Evolutionary conservation across 1,284 basidiomycete species (phyloP), one percentile per base, ranked within the genome.

Genomic region (Leccinum solheimii): DNA sequence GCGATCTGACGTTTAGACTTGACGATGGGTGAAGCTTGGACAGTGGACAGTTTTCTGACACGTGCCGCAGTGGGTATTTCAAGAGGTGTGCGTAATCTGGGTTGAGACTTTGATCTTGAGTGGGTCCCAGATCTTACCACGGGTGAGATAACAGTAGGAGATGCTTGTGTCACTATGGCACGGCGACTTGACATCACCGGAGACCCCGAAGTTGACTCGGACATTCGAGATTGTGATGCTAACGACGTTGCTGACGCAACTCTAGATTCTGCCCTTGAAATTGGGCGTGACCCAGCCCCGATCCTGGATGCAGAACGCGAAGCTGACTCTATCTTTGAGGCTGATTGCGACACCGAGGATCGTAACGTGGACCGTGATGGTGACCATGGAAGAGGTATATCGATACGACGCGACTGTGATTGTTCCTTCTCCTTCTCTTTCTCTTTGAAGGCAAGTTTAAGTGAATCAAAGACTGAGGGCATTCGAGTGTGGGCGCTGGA

Each of bases 331-430:
- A 27, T 52, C 51, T 63, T 61, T 14, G 72, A 71, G 21, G 56
- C 40, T 5, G 68, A 45, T 21, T 56, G 65, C 16, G 72, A 65
- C 9, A 19, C 19, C 23, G 71, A 64, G 1, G 58, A 57, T 26
- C 53, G 64, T 21, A 64, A 59, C 1, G 62, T 11, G 45, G 73
- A 59, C 27, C 57, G 57, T 34, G 70, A 69, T 34, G 60, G 53
- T n/a, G 72, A 73, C 72, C 71, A 75, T 11, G 71, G 72, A 51
- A 75, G 62, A 27, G 74, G 58, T 48, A 73, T 62, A 10, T 76
- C 75, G 34, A 75, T 61, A 50, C 64, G 69, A 48, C 71, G 72
- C 6, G 68, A 66, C 5, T 61, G 32, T 6, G 72, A 58, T 4
- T 51, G 14, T 36, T 68, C 70, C 32, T 64, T 70, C 5, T 69